Percentiles rank a stretch among this genome's conserved stretches.
Evolutionary conservation across 352 stramenopile genomes (phyloP).

Genomic region (Peronospora tabacina): DNA sequence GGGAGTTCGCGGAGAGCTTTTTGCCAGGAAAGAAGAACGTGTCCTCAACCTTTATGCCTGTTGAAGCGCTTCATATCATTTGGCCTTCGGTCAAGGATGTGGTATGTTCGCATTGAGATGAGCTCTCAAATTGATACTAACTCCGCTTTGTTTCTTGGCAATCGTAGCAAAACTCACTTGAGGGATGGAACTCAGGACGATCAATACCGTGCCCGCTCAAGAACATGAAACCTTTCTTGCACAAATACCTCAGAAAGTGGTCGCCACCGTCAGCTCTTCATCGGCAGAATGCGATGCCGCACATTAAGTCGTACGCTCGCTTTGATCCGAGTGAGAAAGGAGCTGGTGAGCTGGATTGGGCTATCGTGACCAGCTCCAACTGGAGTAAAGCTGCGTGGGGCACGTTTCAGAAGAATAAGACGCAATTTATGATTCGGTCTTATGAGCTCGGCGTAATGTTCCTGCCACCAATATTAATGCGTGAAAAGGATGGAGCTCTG

Average conservation of each 20-base stretch:
- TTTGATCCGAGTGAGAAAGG: constrained; percentile 32
- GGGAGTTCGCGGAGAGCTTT: constrained; percentile 60
- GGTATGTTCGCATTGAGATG: constrained; percentile 26
- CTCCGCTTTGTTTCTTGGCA: background rate
- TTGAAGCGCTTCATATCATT: constrained; percentile 66
- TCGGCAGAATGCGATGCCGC: constrained; percentile 72
- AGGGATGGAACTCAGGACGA: constrained; percentile 69
- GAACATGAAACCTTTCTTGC: constrained; percentile 82
- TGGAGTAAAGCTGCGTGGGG: constrained; percentile 82
- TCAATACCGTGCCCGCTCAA: constrained; percentile 71
- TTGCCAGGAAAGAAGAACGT: constrained; percentile 38
- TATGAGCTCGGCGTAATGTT: constrained; percentile 81
- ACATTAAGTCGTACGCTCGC: constrained; percentile 76
- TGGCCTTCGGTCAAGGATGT: constrained; percentile 78
- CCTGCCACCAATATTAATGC: constrained; percentile 31
- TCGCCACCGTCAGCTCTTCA: constrained; percentile 42
- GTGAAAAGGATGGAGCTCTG: constrained; percentile 1
- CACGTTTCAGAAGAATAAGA: constrained; percentile 55
- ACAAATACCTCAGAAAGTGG: constrained; percentile 81
- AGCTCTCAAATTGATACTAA: background rate
- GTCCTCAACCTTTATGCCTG: constrained; percentile 23
- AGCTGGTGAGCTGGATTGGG: constrained; percentile 47
- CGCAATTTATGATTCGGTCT: constrained; percentile 76
- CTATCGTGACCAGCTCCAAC: constrained; percentile 75
- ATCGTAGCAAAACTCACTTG: constrained; percentile 58